Percentiles rank a stretch among this genome's conserved stretches.
phyloP scores from a whole-genome alignment of 2,329 filamentous ascomycete genomes.

The Aquanectria penicillioides region DNA sequence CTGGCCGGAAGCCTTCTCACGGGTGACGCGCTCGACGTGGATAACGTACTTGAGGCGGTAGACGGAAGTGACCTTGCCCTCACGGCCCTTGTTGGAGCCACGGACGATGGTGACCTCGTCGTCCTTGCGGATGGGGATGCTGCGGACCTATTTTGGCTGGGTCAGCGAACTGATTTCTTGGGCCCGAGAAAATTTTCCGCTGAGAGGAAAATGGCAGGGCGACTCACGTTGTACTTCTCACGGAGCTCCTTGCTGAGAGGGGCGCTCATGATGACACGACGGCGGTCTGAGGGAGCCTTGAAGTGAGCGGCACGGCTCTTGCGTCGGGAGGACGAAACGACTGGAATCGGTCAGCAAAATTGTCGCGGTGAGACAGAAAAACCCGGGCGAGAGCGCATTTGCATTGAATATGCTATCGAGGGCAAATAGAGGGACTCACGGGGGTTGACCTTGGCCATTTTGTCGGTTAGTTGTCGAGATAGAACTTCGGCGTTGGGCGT shows the following conservation, averaged over 20 bases:
- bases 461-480: slow-evolving; percentile 51
- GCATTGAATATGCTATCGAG: neutral
- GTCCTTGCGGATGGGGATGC: slow-evolving; percentile 97
- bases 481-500: slow-evolving; percentile 44
- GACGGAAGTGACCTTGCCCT: slow-evolving; percentile 97
- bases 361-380: slow-evolving; percentile 14
- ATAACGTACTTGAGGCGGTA: slow-evolving; percentile 99
- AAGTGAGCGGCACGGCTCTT: slow-evolving; percentile 99
- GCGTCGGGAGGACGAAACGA: slow-evolving; percentile 82
- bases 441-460: slow-evolving; percentile 78
- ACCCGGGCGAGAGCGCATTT: neutral
- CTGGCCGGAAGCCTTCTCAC: slow-evolving; percentile 98
- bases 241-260: slow-evolving; percentile 96
- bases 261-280: slow-evolving; percentile 97
- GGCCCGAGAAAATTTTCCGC: neutral
- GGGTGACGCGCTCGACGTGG: slow-evolving; percentile 95
- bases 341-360: slow-evolving; percentile 53
- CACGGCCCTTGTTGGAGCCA: slow-evolving; percentile 94
- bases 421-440: slow-evolving; percentile 51
- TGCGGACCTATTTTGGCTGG: slow-evolving; percentile 76
- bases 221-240: slow-evolving; percentile 96
- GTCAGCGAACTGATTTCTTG: slow-evolving; percentile 13
- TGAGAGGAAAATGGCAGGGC: too few relatives aligned
- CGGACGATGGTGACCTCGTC: slow-evolving; percentile 94
- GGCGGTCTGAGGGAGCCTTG: slow-evolving; percentile 90